Evolutionary conservation across 1,284 basidiomycete genomes (phyloP).

Genomic region (Rhodotorula sp.): DNA sequence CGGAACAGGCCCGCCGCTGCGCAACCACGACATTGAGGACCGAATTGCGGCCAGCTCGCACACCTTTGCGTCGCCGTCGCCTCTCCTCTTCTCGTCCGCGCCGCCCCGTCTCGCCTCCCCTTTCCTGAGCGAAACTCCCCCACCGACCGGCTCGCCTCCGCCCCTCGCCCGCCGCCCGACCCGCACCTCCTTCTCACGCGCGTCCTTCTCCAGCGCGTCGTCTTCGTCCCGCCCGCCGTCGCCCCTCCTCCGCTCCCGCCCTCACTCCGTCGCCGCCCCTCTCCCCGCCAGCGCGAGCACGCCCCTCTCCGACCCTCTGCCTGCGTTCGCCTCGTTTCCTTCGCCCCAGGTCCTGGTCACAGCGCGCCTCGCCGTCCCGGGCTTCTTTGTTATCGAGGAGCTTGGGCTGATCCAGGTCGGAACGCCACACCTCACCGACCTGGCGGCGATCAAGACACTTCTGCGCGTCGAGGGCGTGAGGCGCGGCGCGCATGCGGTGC

Average conservation of each 20-base stretch:
- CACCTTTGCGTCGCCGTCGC: neutral
- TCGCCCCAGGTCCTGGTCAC: constrained; percentile 4
- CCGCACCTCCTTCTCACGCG: neutral
- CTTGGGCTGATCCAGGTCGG: constrained; percentile 8
- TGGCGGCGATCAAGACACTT: constrained; percentile 3
- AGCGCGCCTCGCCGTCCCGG: neutral
- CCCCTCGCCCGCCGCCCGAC: neutral
- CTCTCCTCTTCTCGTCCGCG: neutral
- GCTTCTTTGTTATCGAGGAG: neutral
- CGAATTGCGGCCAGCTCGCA: too few species aligned
- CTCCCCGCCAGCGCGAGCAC: neutral
- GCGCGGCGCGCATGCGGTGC: constrained; percentile 8
- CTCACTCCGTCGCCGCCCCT: neutral
- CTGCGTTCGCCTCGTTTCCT: neutral
- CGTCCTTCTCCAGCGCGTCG: neutral
- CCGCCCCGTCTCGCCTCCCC: neutral
- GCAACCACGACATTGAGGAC: too few species aligned
- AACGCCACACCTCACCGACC: neutral
- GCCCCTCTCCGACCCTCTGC: neutral
- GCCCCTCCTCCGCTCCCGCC: neutral
- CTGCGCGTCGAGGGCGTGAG: constrained; percentile 7
- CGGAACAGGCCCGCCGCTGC: neutral
- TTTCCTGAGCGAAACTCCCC: neutral
- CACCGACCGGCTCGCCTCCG: neutral
- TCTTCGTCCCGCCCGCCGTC: neutral